Base-by-base conservation (phyloP, 2,329 filamentous ascomycete species). In the Orbilia blumenaviensis region DNA sequence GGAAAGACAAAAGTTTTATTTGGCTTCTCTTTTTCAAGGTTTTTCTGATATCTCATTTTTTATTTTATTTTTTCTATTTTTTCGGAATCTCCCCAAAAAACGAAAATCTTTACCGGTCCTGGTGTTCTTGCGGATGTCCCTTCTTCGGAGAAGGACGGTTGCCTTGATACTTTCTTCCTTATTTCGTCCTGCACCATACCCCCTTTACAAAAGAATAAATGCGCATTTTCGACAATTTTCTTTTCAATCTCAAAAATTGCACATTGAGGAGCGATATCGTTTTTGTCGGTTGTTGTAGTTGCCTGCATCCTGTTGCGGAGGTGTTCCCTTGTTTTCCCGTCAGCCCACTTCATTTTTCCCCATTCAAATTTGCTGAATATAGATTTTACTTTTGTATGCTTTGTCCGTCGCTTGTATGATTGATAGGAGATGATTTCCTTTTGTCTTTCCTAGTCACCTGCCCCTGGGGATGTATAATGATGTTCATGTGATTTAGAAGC, bases 1-100 rank as follows among this genome's bases (percentile, higher is more conserved):
- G 71, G 71, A 75, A 75, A 75, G 71, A 75, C 71, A 75, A 75
- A 75, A 75, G 71, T 75, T 75, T 74, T 18, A 56, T 56, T 71
- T 75, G 63, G 71, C 71, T 64, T 75, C 62, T 75, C 71, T 75
- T 64, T 44, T 75, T 75, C 71, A 75, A 56, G 58, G 71, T 63
- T 52, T 75, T 68, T 48, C 32, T 56, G 52, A 56, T 56, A 56
- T 36, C 52, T 42, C 18, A 12, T 16, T 66, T 52, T n/a, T 42
- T 18, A 14, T 36, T 64, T 52, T 44, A 34, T 66, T 56, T 67
- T 58, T 50, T 63, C 23, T n/a, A n/a, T n/a, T 48, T 48, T 52
- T 68, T 63, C 32, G 71, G 63, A 68, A 68, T 14, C 54, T 36
- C 38, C 52, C 52, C 52, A 64, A 64, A 73, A 75, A 68, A 46